phyloP scores from a whole-genome alignment of 2,329 filamentous ascomycete genomes.

The Calonectria crousiana region DNA sequence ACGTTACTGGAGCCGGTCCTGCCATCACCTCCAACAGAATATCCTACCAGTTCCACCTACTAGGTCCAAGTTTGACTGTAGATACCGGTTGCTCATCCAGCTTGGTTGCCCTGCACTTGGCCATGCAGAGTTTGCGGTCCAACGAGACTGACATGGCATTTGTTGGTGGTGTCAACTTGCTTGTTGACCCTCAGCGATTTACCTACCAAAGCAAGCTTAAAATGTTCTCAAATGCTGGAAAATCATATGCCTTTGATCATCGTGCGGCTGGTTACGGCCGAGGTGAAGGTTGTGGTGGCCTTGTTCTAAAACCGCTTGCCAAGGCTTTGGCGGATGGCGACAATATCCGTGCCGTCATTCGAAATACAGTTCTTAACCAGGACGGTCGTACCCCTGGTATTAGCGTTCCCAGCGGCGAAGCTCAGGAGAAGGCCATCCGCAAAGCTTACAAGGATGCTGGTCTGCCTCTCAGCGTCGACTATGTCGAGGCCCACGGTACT shows the following conservation, averaged over 20 bases:
- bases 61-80: constrained; percentile 60
- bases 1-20: constrained; percentile 57
- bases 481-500: constrained; percentile 60
- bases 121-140: constrained; percentile 48
- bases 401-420: constrained; percentile 48
- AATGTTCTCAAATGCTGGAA: constrained; percentile 43
- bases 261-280: constrained; percentile 61
- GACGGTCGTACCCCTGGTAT: constrained; percentile 59
- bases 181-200: constrained; percentile 40
- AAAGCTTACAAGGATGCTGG: constrained; percentile 49
- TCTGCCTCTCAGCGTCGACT: constrained; percentile 47
- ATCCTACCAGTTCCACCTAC: constrained; percentile 61
- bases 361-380: constrained; percentile 52
- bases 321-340: constrained; percentile 57
- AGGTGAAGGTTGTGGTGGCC: constrained; percentile 58
- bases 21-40: constrained; percentile 61
- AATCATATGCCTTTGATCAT: constrained; percentile 53
- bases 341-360: constrained; percentile 51
- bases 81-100: constrained; percentile 65
- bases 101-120: constrained; percentile 61
- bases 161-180: constrained; percentile 45
- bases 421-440: constrained; percentile 52
- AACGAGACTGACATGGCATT: constrained; percentile 47
- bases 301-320: constrained; percentile 57
- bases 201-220: constrained; percentile 39